Percentiles rank a stretch among this genome's conserved stretches.
These are phyloP conservation scores for Phytopythium sindhum DNA, from an alignment of 352 stramenopile species.

Conservation along the genomic window DNA sequence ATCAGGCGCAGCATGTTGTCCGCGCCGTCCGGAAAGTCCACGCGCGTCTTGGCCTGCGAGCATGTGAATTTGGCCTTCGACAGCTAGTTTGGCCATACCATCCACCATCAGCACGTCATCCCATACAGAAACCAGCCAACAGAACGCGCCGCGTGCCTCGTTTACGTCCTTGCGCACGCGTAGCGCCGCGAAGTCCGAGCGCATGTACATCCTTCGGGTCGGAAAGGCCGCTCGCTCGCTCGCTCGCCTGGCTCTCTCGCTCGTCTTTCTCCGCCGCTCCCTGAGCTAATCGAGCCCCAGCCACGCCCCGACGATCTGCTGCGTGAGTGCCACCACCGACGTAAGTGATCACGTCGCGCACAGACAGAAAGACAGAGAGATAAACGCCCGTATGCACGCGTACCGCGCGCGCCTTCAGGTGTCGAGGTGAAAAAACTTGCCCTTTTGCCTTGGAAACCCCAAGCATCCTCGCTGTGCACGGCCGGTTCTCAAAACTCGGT, in stretches of 20 bases:
- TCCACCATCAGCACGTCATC: neutral
- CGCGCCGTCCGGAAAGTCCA: conserved; percentile 79
- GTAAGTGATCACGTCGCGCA: neutral
- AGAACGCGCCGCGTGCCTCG: conserved; percentile 36
- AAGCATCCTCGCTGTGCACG: neutral
- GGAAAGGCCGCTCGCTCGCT: neutral
- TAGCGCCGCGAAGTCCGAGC: conserved; percentile 71
- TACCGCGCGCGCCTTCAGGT: neutral
- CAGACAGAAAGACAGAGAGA: neutral
- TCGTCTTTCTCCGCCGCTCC: neutral
- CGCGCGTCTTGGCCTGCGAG: conserved; percentile 65
- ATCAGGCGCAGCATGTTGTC: conserved; percentile 82
- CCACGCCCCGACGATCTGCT: neutral
- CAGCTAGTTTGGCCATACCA: conserved; percentile 28
- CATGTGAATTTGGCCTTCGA: conserved; percentile 82
- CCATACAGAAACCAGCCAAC: neutral
- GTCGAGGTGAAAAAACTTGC: neutral
- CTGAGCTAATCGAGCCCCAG: neutral
- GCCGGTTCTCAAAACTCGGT: neutral
- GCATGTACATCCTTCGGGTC: conserved; percentile 40
- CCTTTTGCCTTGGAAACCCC: neutral
- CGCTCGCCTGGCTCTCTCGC: neutral
- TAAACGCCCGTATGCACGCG: neutral
- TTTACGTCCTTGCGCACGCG: conserved; percentile 86
- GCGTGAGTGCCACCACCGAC: neutral